Base-by-base conservation (phyloP, 345 rosid genomes). In the Sonneratia alba region DNA sequence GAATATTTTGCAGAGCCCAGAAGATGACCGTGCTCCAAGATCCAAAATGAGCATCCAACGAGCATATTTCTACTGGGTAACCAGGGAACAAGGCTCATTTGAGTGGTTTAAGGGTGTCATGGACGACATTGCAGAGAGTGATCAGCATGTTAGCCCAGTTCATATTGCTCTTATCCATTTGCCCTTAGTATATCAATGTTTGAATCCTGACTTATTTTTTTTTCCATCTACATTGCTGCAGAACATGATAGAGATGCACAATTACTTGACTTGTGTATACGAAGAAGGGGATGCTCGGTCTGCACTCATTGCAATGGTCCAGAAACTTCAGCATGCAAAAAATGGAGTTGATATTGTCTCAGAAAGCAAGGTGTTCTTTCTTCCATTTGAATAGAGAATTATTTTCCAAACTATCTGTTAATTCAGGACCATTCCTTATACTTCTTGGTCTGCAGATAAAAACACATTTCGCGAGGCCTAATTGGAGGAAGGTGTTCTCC, bases 21-120 rank as follows among this genome's bases (percentile, higher is more conserved):
- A 15, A 36, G 42, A 70, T 3, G 67, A 56, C 12, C 45, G 48
- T 18, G 42, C 36, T 3, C 19, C 36, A 14, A 59, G 21, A 51
- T 22, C 38, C 24, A 66, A 24, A 14, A 71, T 71, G 45, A 62
- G 79, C 6, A 75, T 98, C 6, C 88, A 83, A 74, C 85, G 99
- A 80, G 99, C 98, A 1, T 92, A 95, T 63, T 95, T 95, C 72
- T 92, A 89, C 73, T 95, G 99, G 99, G 98, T 95, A 2, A 95
- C 98, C 32, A 87, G 98, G 76, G 99, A 95, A 75, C 98, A 95
- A 82, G 81, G 84, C 75, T 92, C 98, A 21, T 95, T 92, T 63
- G 98, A 95, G 70, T 95, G 99, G 99, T 95, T 95, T 62, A 92
- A 95, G 75, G 97, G 96, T 74, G 99, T 95, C 66, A 90, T 92